phyloP scores from a whole-genome alignment of 2,329 filamentous ascomycete species.

The Davidsoniella eucalypti region DNA sequence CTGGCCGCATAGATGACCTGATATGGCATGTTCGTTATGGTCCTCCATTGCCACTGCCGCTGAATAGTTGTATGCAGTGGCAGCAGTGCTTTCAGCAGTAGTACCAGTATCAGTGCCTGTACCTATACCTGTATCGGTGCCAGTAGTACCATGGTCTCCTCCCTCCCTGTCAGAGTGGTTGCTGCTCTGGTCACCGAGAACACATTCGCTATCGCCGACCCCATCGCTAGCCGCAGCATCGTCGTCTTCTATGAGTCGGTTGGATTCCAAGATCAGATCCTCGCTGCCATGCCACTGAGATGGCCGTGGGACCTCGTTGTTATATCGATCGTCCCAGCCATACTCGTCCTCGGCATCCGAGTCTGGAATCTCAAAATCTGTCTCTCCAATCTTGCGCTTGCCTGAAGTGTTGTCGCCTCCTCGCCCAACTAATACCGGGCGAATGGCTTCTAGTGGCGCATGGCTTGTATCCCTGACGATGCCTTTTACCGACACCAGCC shows the following conservation, averaged over 20 bases:
- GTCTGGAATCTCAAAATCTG: conserved; percentile 33
- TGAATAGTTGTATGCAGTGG: too few relatives aligned
- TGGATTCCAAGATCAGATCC: conserved; percentile 38
- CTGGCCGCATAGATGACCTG: too few relatives aligned
- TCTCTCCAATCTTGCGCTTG: conserved; percentile 44
- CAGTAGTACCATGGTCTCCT: too few relatives aligned
- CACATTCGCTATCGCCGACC: conserved; percentile 12
- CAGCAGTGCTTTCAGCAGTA: too few relatives aligned
- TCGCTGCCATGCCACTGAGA: conserved; percentile 53
- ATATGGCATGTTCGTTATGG: too few relatives aligned
- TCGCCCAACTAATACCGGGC: too few relatives aligned
- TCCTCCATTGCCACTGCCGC: too few relatives aligned
- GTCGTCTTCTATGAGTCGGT: conserved; percentile 17
- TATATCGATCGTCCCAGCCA: conserved; percentile 53
- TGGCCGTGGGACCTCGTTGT: conserved; percentile 40
- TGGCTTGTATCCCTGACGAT: conserved; percentile 6
- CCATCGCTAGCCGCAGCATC: conserved; percentile 1
- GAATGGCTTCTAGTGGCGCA: too few relatives aligned
- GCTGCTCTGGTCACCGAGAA: too few relatives aligned
- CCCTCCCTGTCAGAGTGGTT: too few relatives aligned
- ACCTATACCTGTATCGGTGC: too few relatives aligned
- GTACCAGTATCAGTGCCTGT: too few relatives aligned
- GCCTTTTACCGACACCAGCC: conserved; percentile 15
- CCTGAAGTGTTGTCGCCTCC: conserved; percentile 14
- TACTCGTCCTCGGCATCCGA: conserved; percentile 52